Base-by-base conservation (phyloP, 345 rosid genomes). In the Salix viminalis region DNA sequence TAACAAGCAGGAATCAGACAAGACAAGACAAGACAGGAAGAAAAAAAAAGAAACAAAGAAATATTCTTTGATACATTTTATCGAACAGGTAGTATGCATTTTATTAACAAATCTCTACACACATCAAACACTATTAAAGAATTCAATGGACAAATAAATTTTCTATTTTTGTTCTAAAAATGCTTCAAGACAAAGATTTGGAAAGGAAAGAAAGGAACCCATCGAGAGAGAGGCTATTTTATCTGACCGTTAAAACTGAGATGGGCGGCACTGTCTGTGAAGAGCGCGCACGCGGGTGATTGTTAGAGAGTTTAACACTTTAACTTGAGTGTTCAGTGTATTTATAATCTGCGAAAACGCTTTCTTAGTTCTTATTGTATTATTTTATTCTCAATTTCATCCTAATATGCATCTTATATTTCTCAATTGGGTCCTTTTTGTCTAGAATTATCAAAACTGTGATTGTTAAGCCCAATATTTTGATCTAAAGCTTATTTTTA, bases 1-100 rank as follows among this genome's bases (percentile, higher is more conserved):
- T 66, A 30, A 48, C 48, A 37, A 19, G 7, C 41, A 30, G 19
- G 12, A 16, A 65, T 65, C 21, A 28, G 32, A 9, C n/a, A 16
- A n/a, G 37, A 58, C 34, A 36, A 34, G 23, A 58, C 34, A 36
- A 52, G 28, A 15, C 56, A 19, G 30, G 41, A 15, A 4, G 30
- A 2, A 50, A 15, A 1, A 50, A 15, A 16, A 56, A 10, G 10
- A 8, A 0, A 15, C 5, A 36, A 2, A 1, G 37, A 69, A 26
- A 19, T 14, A 46, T 30, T 42, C 64, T 34, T 48, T 75, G 69
- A 44, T 52, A 36, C 79, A 74, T 82, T 74, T 56, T 39, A 82
- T 70, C 74, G 36, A 82, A 67, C 81, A 77, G 7, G 28, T 54
- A 69, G 13, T 13, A 5, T 36, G 54, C 78, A 52, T 7, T 23